Percentiles rank a stretch among this genome's conserved stretches.
phyloP scores from a whole-genome alignment of 2,329 filamentous ascomycete species.

The Venturia pyrina region DNA sequence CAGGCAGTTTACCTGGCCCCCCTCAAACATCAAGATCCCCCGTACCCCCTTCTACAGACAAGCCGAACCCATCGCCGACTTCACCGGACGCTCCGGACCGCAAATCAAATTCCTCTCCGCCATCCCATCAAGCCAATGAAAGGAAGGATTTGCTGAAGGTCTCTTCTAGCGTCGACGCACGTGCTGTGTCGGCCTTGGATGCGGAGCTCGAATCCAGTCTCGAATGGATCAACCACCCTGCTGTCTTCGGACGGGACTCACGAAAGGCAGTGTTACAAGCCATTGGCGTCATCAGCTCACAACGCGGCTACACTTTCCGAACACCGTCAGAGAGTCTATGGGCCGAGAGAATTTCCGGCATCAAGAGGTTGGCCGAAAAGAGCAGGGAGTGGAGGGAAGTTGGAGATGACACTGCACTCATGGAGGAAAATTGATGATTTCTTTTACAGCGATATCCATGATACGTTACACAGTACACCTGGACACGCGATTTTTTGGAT shows the following conservation, averaged over 20 bases:
- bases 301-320: conserved; percentile 87
- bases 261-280: conserved; percentile 93
- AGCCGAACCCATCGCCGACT: conserved; percentile 15
- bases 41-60: conserved; percentile 36
- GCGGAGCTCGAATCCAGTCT: conserved; percentile 80
- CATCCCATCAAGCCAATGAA: not conserved
- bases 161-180: conserved; percentile 64
- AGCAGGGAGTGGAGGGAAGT: conserved; percentile 89
- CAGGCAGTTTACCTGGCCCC: conserved; percentile 26
- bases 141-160: not conserved
- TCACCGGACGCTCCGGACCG: conserved; percentile 19
- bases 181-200: conserved; percentile 77
- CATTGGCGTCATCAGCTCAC: conserved; percentile 91
- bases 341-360: conserved; percentile 71
- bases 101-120: conserved; percentile 4
- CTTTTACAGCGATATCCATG: not conserved
- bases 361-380: conserved; percentile 70
- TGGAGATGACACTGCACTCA: conserved; percentile 57
- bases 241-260: conserved; percentile 86
- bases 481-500: not conserved
- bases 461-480: not conserved
- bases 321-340: conserved; percentile 83
- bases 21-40: conserved; percentile 21
- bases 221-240: conserved; percentile 97
- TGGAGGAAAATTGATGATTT: conserved; percentile 33